These are phyloP conservation scores for Thelonectria rubi DNA, from an alignment of 2,329 filamentous ascomycete species.

Conservation along the genomic window DNA sequence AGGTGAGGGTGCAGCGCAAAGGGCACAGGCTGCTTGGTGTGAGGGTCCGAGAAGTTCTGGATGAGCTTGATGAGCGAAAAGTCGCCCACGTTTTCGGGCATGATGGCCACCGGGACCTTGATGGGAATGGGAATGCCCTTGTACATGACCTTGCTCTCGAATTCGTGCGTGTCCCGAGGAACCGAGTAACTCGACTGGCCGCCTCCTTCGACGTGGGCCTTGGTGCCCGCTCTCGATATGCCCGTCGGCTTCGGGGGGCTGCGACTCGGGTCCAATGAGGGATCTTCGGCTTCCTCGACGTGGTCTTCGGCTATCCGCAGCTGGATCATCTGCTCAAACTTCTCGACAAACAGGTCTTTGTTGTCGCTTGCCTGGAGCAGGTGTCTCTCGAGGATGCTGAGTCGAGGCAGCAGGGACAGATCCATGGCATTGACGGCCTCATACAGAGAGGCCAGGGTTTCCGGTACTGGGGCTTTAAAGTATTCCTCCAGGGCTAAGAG, in stretches of 20 bases:
- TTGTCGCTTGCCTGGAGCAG: conserved; percentile 91
- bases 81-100: conserved; percentile 95
- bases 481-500: conserved; percentile 94
- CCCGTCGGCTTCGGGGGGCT: conserved; percentile 58
- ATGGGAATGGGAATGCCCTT: conserved; percentile 97
- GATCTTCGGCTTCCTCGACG: conserved; percentile 53
- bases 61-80: conserved; percentile 98
- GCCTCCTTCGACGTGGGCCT: conserved; percentile 66
- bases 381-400: conserved; percentile 84
- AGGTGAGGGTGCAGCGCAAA: conserved; percentile 91
- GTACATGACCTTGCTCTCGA: conserved; percentile 94
- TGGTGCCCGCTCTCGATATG: conserved; percentile 69
- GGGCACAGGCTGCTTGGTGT: conserved; percentile 82
- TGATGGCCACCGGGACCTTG: conserved; percentile 92
- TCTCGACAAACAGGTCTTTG: conserved; percentile 96
- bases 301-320: conserved; percentile 77
- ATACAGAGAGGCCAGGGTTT: conserved; percentile 89
- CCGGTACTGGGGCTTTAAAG: conserved; percentile 88
- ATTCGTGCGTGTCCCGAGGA: conserved; percentile 95
- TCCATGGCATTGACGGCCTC: conserved; percentile 97
- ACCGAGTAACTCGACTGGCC: conserved; percentile 73
- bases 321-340: conserved; percentile 94
- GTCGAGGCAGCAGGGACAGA: conserved; percentile 86
- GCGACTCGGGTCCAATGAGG: conserved; percentile 52
- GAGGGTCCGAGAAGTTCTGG: conserved; percentile 87